Conservation (phyloP, 1,139 yeast species). For the Geotrichum klebahnii region DNA sequence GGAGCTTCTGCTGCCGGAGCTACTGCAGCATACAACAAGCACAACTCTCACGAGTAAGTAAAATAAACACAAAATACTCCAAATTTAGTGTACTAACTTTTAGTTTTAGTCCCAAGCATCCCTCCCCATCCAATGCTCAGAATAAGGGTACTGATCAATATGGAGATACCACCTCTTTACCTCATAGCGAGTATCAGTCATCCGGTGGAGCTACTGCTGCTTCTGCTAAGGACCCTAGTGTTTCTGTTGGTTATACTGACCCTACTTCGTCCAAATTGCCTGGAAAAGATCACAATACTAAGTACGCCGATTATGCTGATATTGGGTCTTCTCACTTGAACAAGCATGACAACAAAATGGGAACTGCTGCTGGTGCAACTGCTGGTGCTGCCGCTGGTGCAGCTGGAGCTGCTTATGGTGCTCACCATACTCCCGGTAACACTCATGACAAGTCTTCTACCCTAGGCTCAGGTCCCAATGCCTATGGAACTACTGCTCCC, state of each 20-base stretch:
- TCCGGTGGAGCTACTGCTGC: constrained; percentile 14
- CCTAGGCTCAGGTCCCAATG: neutral
- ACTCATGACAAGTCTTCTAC: neutral
- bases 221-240: constrained; percentile 7
- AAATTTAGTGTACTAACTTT: neutral
- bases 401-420: constrained; percentile 11
- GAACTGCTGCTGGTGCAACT: constrained; percentile 8
- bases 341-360: constrained; percentile 6
- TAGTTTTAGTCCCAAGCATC: neutral
- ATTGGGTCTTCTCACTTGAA: constrained; percentile 1
- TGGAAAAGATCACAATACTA: constrained; percentile 13
- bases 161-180: neutral
- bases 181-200: neutral
- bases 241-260: constrained; percentile 9
- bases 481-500: neutral
- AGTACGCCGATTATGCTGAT: constrained; percentile 13
- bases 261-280: constrained; percentile 16
- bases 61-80: neutral
- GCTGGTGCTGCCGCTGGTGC: constrained; percentile 18
- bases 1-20: constrained; percentile 20
- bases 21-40: constrained; percentile 16
- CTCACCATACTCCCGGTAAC: neutral
- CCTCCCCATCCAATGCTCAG: neutral
- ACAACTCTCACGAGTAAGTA: constrained; percentile 10
- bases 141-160: neutral